Evolutionary conservation across 345 rosid genomes (phyloP).

Genomic region (Toxicodendron radicans): DNA sequence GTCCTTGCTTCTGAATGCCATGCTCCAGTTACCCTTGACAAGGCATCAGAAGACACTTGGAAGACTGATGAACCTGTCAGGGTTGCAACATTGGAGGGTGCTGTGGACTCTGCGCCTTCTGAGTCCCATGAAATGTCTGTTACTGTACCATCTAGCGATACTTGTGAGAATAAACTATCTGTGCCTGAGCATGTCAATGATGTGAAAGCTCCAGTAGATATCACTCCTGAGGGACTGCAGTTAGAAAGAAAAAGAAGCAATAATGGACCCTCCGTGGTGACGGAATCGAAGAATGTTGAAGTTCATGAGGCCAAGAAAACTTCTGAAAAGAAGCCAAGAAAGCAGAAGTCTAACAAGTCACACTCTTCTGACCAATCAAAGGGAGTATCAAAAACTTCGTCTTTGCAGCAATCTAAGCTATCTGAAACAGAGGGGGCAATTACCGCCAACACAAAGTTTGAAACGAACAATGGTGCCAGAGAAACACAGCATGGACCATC

Average conservation of each 20-base stretch:
- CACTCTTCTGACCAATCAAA: slow-evolving; percentile 58
- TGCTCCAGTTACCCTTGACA: slow-evolving; percentile 29
- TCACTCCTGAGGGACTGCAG: slow-evolving; percentile 25
- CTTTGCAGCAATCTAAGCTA: slow-evolving; percentile 45
- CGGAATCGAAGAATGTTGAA: slow-evolving; percentile 53
- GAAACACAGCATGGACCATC: slow-evolving; percentile 26
- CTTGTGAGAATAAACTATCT: slow-evolving; percentile 32
- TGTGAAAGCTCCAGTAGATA: slow-evolving; percentile 30
- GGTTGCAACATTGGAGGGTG: slow-evolving; percentile 14
- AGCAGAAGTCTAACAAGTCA: slow-evolving; percentile 63
- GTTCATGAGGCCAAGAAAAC: slow-evolving; percentile 55
- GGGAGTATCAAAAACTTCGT: slow-evolving; percentile 40
- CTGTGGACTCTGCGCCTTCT: slow-evolving; percentile 20
- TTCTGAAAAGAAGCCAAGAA: slow-evolving; percentile 83
- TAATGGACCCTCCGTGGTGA: slow-evolving; percentile 32
- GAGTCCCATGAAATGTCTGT: slow-evolving; percentile 26
- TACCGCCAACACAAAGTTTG: slow-evolving; percentile 33
- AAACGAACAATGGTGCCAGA: slow-evolving; percentile 21
- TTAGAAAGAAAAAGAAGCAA: slow-evolving; percentile 36
- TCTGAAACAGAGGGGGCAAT: slow-evolving; percentile 40
- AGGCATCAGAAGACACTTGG: slow-evolving; percentile 23
- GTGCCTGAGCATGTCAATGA: slow-evolving; percentile 22
- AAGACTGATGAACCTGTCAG: slow-evolving; percentile 33
- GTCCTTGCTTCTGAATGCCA: slow-evolving; percentile 29
- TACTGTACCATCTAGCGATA: slow-evolving; percentile 26